Evolutionary conservation across 2,329 filamentous ascomycete genomes (phyloP), one percentile per base, ranked within the genome.

Genomic region (Colletotrichum plurivorum): DNA sequence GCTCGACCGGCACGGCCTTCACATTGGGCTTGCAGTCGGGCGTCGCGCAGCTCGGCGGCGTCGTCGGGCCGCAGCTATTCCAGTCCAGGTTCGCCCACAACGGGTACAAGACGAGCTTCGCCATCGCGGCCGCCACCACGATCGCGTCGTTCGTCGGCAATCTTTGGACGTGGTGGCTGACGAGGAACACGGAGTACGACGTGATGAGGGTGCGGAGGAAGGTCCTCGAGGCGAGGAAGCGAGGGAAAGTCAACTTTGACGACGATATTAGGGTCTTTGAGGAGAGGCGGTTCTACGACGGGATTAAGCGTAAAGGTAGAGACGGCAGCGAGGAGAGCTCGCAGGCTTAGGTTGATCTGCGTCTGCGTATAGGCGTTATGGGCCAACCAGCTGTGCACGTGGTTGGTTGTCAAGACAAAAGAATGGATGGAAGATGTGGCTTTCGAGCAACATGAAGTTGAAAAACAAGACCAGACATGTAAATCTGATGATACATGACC

Each of bases 41-140:
- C 5, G 76, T 84, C 7, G 83, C 78, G 0, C 83, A 84, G 72
- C 75, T 84, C 1, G 83, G 83, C 5, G 82, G 81, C n/a, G 81
- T 83, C 2, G 77, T 84, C 27, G 83, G 80, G 0, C 83, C 82
- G 1, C 82, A 84, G 71, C 73, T 84, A 0, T 84, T 84, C 73
- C 79, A 81, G 70, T 77, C 76, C 2, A 78, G 78, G 53, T 85
- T 77, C 67, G 82, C 82, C 6, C 72, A 80, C 66, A 80, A 83
- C 27, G 64, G 73, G 16, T 75, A 75, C 71, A 73, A 75, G 56
- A 71, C 69, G 13, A 73, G 72, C 55, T 76, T 76, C 27, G 73
- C 73, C 39, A 75, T 76, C 18, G 72, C 73, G 1, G 73, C 72
- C 4, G 71, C 71, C 12, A 70, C 60, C 2, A 73, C 74, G 8